phyloP scores from a whole-genome alignment of 371 early-diverging fungal species.

The Mortierella sp. region DNA sequence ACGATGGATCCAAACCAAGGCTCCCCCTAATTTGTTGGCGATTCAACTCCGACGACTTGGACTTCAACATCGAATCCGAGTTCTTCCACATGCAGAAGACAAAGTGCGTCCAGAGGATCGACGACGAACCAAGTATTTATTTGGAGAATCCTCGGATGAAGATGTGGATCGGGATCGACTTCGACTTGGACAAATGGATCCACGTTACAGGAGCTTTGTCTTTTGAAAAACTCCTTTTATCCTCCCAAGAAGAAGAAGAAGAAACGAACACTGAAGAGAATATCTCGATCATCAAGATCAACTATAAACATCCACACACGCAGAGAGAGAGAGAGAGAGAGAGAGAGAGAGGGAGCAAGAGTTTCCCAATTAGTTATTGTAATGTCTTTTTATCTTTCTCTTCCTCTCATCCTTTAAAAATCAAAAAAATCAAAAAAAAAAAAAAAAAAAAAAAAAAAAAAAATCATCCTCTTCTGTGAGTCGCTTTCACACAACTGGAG shows the following conservation, averaged over 20 bases:
- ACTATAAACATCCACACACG: too few species aligned
- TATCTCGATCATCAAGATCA: too few species aligned
- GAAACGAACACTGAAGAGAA: too few species aligned
- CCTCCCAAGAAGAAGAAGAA: too few species aligned
- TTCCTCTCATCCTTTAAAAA: background rate
- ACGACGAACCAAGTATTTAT: slow-evolving; percentile 8
- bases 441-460: too few species aligned
- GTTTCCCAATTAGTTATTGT: background rate
- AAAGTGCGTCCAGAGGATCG: slow-evolving; percentile 12
- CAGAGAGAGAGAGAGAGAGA: background rate
- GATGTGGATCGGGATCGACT: slow-evolving; percentile 12
- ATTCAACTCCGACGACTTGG: slow-evolving; percentile 22
- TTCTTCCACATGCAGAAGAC: slow-evolving; percentile 28
- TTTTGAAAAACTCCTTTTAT: too few species aligned
- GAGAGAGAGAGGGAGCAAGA: background rate
- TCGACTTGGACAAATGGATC: slow-evolving; percentile 12
- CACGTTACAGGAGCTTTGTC: slow-evolving; percentile 11
- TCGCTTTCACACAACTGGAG: too few species aligned
- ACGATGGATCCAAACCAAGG: background rate
- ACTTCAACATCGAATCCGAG: slow-evolving; percentile 32
- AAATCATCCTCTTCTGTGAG: too few species aligned
- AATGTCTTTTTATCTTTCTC: background rate
- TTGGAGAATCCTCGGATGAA: slow-evolving; percentile 31
- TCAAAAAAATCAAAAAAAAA: too few species aligned
- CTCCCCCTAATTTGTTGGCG: slow-evolving; percentile 3